Percentiles rank a stretch among this genome's conserved stretches.
Evolutionary conservation across 352 stramenopile genomes (phyloP).

Genomic region (Phytophthora idaei): DNA sequence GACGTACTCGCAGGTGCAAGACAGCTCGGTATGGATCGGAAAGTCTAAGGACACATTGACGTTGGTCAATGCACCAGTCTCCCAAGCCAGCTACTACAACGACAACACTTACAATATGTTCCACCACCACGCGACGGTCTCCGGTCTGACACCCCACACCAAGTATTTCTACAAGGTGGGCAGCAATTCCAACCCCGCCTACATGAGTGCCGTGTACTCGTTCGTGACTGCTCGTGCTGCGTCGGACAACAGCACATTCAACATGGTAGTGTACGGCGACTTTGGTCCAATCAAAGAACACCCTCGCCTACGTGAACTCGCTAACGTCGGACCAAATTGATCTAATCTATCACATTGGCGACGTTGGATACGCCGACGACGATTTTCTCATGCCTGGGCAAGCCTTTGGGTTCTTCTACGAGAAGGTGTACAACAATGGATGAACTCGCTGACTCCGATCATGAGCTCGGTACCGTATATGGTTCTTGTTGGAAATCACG

Average conservation of each 20-base stretch:
- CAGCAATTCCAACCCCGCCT: not conserved
- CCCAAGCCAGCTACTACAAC: not conserved
- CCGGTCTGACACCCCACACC: not conserved
- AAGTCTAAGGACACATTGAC: not conserved
- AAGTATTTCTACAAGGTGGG: conserved; percentile 3
- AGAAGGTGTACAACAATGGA: conserved; percentile 82
- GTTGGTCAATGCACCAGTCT: not conserved
- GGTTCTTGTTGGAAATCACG: conserved; percentile 79
- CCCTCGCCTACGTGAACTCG: conserved; percentile 2
- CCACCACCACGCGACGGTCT: not conserved
- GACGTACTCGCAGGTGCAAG: conserved; percentile 1
- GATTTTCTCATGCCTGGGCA: conserved; percentile 30
- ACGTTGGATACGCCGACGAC: conserved; percentile 51
- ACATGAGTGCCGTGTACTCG: not conserved
- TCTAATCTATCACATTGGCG: conserved; percentile 14
- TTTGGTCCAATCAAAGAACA: not conserved
- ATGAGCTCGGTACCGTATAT: conserved; percentile 72
- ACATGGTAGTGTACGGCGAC: not conserved
- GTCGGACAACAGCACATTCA: not conserved
- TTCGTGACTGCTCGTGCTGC: not conserved
- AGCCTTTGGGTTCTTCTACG: conserved; percentile 71
- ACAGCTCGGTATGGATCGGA: not conserved
- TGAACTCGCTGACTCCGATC: conserved; percentile 54
- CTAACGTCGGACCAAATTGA: not conserved
- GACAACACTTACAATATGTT: conserved; percentile 3